Evolutionary conservation across 306 rosid genomes (phyloP), one percentile per base, ranked within the genome.

Genomic region (Cucurbita argyrosperma): DNA sequence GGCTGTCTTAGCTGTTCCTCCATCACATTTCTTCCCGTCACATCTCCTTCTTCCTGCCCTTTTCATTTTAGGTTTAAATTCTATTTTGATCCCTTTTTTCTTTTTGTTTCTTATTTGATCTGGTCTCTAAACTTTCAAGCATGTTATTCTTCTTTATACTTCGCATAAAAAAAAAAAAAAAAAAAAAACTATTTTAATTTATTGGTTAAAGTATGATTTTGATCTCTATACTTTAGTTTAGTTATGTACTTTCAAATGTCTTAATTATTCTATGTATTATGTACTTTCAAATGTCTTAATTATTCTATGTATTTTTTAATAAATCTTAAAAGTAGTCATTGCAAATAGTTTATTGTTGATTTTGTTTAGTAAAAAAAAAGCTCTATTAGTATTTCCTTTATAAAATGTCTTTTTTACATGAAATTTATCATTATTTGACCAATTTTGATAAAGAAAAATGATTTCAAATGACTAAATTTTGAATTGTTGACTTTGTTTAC

Each of bases 1-100:
- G 74, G 23, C 57, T 47, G n/a, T 50, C 74, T 69, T 69, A 69
- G 74, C 74, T 49, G 74, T 69, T 69, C 58, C 30, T 69, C 43
- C 55, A 68, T 68, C 73, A 68, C 73, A 42, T 43, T 21, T 68
- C 73, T 45, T 67, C 53, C 54, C 35, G 40, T 67, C 55, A 46
- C 53, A 65, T 65, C 71, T 64, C 54, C 4, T 43, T 43, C 71
- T 62, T 54, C 38, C 16, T 5, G 46, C 21, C 8, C 45, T 16
- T 40, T 64, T 37, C 18, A 37, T 62, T 61, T 30, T 57, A 57
- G 62, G 16, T 10, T 57, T 57, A 23, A 57, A 23, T 57, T 23
- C 7, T 1, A 57, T 21, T 59, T 12, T 59, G 42, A 23, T 59
- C 38, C 9, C 26, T 23, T 4, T 14, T 50, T 50, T 50, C n/a